A percentile compares a stretch with the other conserved stretches of the same genome.
These are phyloP conservation scores for Neospermospora avenae DNA, from an alignment of 2,329 filamentous ascomycete species.

Conservation along the genomic window DNA sequence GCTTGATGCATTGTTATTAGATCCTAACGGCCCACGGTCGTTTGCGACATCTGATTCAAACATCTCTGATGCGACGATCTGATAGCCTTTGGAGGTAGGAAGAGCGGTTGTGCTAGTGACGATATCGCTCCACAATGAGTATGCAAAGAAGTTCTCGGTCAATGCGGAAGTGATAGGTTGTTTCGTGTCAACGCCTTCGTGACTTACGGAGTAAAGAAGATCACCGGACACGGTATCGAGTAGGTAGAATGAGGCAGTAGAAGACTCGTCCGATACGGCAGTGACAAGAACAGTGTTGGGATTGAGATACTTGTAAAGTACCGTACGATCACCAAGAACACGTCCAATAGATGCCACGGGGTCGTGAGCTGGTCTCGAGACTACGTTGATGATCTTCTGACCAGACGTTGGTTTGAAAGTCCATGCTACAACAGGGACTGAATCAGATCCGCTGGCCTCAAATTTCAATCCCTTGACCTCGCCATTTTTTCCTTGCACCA, in stretches of 20 bases:
- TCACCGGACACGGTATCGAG: slow-evolving; percentile 84
- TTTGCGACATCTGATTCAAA: slow-evolving; percentile 84
- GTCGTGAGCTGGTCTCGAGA: slow-evolving; percentile 69
- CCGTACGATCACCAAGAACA: slow-evolving; percentile 86
- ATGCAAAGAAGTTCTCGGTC: slow-evolving; percentile 94
- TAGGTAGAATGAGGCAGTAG: slow-evolving; percentile 69
- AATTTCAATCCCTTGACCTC: slow-evolving; percentile 56
- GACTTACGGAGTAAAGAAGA: slow-evolving; percentile 67
- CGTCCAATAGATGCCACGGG: slow-evolving; percentile 93
- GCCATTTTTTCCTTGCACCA: slow-evolving; percentile 48
- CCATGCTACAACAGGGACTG: slow-evolving; percentile 60
- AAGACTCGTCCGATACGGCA: slow-evolving; percentile 55
- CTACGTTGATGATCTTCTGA: slow-evolving; percentile 66
- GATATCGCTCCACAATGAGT: slow-evolving; percentile 69
- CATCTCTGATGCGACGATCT: slow-evolving; percentile 81
- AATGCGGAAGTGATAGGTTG: slow-evolving; percentile 75
- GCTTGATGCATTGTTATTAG: slow-evolving; percentile 72
- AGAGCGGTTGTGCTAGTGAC: slow-evolving; percentile 52
- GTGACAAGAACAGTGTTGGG: slow-evolving; percentile 79
- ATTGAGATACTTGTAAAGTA: slow-evolving; percentile 96
- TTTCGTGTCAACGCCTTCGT: slow-evolving; percentile 69
- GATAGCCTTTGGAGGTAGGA: slow-evolving; percentile 73
- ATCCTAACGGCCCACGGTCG: slow-evolving; percentile 75
- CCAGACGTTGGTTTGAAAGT: slow-evolving; percentile 64
- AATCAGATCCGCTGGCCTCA: slow-evolving; percentile 40